A percentile compares a stretch with the other conserved stretches of the same genome.
phyloP scores from a whole-genome alignment of 2,329 filamentous ascomycete genomes.

The Lasiodiplodia hormozganensis region DNA sequence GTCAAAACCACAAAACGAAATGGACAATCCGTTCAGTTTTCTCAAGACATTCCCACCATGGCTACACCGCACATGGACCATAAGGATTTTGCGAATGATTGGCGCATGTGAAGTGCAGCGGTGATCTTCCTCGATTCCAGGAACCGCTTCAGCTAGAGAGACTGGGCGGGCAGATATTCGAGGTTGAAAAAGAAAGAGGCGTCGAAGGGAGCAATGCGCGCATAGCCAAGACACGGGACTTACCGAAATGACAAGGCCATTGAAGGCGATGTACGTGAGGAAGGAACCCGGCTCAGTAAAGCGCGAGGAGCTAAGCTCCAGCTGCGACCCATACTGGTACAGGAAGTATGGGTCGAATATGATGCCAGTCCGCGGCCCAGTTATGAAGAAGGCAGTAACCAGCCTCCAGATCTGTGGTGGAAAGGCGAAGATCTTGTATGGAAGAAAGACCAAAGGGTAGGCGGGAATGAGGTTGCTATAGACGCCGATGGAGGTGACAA shows the following conservation, averaged over 20 bases:
- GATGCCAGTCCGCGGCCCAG: slow-evolving; percentile 62
- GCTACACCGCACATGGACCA: slow-evolving; percentile 55
- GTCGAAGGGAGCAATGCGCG: neutral
- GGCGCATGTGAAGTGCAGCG: slow-evolving; percentile 56
- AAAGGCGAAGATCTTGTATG: slow-evolving; percentile 61
- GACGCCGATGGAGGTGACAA: slow-evolving; percentile 67
- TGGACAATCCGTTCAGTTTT: slow-evolving; percentile 63
- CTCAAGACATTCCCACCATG: slow-evolving; percentile 61
- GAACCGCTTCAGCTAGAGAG: slow-evolving; percentile 61
- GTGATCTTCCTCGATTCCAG: slow-evolving; percentile 62
- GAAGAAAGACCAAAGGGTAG: slow-evolving; percentile 62
- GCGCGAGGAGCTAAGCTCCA: slow-evolving; percentile 75
- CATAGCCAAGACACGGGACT: slow-evolving; percentile 51
- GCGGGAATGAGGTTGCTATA: slow-evolving; percentile 63
- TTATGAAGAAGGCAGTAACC: slow-evolving; percentile 65
- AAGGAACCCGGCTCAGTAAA: slow-evolving; percentile 80
- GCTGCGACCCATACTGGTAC: slow-evolving; percentile 76
- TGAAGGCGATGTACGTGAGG: slow-evolving; percentile 79
- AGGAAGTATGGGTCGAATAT: slow-evolving; percentile 79
- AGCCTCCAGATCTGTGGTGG: slow-evolving; percentile 68
- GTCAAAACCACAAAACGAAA: slow-evolving; percentile 65
- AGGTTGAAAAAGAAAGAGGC: slow-evolving; percentile 49
- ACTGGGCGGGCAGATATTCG: slow-evolving; percentile 64
- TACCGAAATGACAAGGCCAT: slow-evolving; percentile 77
- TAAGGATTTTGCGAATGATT: slow-evolving; percentile 59